phyloP scores from a whole-genome alignment of 2,329 filamentous ascomycete species.

The Didymella segeticola region DNA sequence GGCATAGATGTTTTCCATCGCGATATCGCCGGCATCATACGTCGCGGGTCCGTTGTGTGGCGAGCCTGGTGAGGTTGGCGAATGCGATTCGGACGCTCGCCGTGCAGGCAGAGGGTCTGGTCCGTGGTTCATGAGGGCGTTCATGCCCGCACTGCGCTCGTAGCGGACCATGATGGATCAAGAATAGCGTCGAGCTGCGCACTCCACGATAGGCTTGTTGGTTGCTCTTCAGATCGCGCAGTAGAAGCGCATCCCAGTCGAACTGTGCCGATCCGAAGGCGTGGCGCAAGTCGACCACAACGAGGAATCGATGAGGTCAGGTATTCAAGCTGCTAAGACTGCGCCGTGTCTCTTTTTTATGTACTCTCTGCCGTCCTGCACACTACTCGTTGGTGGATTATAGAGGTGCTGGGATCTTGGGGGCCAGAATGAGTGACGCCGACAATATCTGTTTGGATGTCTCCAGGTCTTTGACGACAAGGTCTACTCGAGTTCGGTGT shows the following conservation, averaged over 20 bases:
- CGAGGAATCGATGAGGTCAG: neutral
- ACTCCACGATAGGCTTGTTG: neutral
- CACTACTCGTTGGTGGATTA: constrained; percentile 2
- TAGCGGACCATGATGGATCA: neutral
- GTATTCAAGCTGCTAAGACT: neutral
- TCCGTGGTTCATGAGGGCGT: constrained; percentile 5
- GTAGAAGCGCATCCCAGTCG: neutral
- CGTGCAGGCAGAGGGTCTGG: constrained; percentile 3
- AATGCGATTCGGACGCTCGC: neutral
- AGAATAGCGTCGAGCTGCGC: neutral
- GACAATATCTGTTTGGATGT: neutral
- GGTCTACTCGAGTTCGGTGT: neutral
- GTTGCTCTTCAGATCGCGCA: neutral
- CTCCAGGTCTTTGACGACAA: neutral
- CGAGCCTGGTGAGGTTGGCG: constrained; percentile 20
- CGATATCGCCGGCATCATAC: constrained; percentile 30
- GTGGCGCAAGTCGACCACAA: neutral
- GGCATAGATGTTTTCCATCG: constrained; percentile 32
- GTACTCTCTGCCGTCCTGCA: constrained; percentile 1
- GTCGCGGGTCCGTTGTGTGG: constrained; percentile 21
- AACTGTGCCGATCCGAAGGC: too few relatives aligned
- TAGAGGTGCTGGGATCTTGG: constrained; percentile 4
- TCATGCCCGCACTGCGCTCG: constrained; percentile 5
- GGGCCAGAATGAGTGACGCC: constrained; percentile 4
- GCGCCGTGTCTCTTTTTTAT: neutral